Evolutionary conservation across 257 asterid genomes (phyloP), one percentile per base, ranked within the genome.

Genomic region (Jasminum sambac): DNA sequence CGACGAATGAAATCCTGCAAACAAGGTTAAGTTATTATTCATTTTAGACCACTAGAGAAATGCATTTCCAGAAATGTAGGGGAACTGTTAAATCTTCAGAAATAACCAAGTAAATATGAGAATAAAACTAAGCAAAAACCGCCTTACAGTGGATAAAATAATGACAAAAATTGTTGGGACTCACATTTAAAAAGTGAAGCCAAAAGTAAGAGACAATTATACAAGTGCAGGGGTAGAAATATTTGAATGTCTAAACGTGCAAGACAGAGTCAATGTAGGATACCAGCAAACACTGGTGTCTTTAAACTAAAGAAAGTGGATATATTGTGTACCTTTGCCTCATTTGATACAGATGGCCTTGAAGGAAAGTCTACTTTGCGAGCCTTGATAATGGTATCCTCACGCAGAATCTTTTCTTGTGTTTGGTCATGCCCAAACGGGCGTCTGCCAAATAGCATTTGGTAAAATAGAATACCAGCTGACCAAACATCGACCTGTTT

Each of bases 401-500:
- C 99, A 12, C 99, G 97, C 76, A 95, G 76, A 71, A 95, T 95
- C 57, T 96, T 83, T 75, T 95, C 99, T 79, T 91, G 99, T 41
- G 92, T 69, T 75, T 95, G 99, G 77, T 95, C 98, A 46, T 95
- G 99, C 52, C 99, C 99, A 73, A 95, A 95, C 70, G 99, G 99
- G 52, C 98, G 90, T 82, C 79, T 83, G 26, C 99, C 98, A 76
- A 89, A 91, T 62, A 95, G 88, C 95, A 95, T 89, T 87, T 95
- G 99, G 90, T 91, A 95, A 74, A 91, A 79, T 67, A 95, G 82
- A 68, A 95, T 80, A 14, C 99, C 99, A 44, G 89, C 92, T 71
- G 99, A 95, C 99, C 99, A 95, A 41, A 95, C 99, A 83, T 95
- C 99, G 70, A 95, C 99, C 98, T 95, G 89, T 68, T 67, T 60